Percentiles rank a stretch among this genome's conserved stretches.
Evolutionary conservation across 1,284 basidiomycete species (phyloP).

Genomic region (Ceratobasidium sp.): DNA sequence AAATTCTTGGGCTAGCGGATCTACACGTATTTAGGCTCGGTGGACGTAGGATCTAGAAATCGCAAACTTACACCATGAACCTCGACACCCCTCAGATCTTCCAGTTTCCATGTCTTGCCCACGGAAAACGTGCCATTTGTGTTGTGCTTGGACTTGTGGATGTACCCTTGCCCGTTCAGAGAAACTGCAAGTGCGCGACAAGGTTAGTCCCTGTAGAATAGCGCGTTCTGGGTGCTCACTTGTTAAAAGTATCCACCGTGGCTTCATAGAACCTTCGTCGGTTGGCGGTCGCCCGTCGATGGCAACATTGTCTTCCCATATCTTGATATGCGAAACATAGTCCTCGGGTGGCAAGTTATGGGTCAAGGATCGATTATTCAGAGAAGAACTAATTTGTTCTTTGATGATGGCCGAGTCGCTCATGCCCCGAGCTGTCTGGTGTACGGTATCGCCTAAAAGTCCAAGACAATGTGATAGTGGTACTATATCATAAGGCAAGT

Average conservation of each 20-base stretch:
- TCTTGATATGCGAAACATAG: slow-evolving; percentile 89
- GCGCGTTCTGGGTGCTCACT: slow-evolving; percentile 67
- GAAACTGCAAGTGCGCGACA: slow-evolving; percentile 64
- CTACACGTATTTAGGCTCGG: slow-evolving; percentile 22
- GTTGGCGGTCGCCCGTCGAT: slow-evolving; percentile 63
- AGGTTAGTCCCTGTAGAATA: slow-evolving; percentile 21
- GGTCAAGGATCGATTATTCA: slow-evolving; percentile 35
- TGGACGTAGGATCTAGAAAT: not conserved
- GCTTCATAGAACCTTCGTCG: slow-evolving; percentile 78
- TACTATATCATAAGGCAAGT: not conserved
- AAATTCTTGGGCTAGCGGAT: slow-evolving; percentile 73
- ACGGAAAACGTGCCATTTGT: slow-evolving; percentile 96
- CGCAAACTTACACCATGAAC: slow-evolving; percentile 74
- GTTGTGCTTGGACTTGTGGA: slow-evolving; percentile 98
- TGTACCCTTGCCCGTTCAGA: slow-evolving; percentile 73
- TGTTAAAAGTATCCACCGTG: slow-evolving; percentile 87
- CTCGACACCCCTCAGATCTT: slow-evolving; percentile 84
- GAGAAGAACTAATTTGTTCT: slow-evolving; percentile 30
- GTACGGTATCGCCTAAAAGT: not conserved
- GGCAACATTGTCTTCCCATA: slow-evolving; percentile 75
- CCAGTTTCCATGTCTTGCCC: slow-evolving; percentile 95
- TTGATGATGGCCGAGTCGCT: slow-evolving; percentile 26
- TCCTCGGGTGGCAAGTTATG: slow-evolving; percentile 63
- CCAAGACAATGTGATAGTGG: not conserved
- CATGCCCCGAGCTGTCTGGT: not conserved